Conservation (phyloP, 495 filamentous ascomycete species). For the Xylaria nigripes region DNA sequence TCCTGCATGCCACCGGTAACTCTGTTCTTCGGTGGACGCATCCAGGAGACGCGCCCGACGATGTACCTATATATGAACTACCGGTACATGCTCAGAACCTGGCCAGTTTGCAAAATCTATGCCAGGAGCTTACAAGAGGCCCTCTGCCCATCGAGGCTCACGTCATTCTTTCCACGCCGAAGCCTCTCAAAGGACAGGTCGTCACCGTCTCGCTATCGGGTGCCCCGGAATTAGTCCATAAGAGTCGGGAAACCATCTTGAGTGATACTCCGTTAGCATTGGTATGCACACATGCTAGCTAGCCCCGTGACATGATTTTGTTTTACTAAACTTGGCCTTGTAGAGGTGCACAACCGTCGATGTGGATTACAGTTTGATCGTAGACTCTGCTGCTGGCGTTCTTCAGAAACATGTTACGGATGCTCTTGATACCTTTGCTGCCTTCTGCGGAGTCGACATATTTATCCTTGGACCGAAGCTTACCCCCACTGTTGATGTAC, state of each 20-base stretch:
- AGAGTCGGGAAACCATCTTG: conserved; percentile 74
- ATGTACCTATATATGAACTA: conserved; percentile 72
- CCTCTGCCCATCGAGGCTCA: conserved; percentile 67
- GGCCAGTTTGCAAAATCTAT: conserved; percentile 63
- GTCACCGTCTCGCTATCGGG: conserved; percentile 88
- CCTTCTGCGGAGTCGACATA: conserved; percentile 87
- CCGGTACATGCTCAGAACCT: conserved; percentile 84
- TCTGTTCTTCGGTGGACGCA: conserved; percentile 87
- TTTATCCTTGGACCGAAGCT: conserved; percentile 84
- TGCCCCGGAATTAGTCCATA: conserved; percentile 70
- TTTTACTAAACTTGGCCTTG: conserved; percentile 23
- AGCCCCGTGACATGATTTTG: conserved; percentile 6
- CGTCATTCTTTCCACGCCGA: conserved; percentile 74
- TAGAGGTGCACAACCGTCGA: conserved; percentile 90
- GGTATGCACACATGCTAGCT: conserved; percentile 47
- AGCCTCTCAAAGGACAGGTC: conserved; percentile 62
- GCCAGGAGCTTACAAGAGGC: conserved; percentile 63
- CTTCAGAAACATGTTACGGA: conserved; percentile 59
- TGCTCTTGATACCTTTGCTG: conserved; percentile 74
- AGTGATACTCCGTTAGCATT: conserved; percentile 80
- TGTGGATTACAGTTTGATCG: conserved; percentile 79
- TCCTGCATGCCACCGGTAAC: conserved; percentile 76
- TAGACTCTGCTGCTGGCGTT: conserved; percentile 63
- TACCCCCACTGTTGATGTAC: conserved; percentile 53
- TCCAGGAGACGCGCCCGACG: conserved; percentile 74